Evolutionary conservation across 1,284 basidiomycete genomes (phyloP), one percentile per base, ranked within the genome.

Genomic region (Cerrena zonata): DNA sequence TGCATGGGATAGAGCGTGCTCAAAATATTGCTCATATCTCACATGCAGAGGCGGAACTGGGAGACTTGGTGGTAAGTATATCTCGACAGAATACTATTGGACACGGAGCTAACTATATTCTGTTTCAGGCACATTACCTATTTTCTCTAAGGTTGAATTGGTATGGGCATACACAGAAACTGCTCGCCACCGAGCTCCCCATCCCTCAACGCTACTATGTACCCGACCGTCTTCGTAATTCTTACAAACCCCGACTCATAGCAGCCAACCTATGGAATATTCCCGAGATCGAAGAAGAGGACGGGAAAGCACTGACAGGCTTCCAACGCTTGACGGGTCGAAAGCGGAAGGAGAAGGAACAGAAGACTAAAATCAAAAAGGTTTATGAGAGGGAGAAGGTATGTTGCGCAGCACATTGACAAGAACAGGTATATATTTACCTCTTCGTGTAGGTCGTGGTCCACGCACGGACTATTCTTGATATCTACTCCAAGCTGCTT

Each of bases 151-250:
- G 76, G 34, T 69, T 70, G 36, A 91, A 91, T 57, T 90, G 84
- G 75, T 67, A 62, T 55, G 68, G 69, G 10, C 58, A 85, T 46
- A 84, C 77, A 2, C 74, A 74, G 45, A 76, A 75, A 2, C 65
- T 73, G 0, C 67, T 89, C 25, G 77, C 74, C 1, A 73, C 76
- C 12, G 65, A 81, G 55, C 78, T 87, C 50, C 74, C 80, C 13
- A 52, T 84, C 2, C 88, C 86, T 1, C 84, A 86, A 56, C 75
- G 79, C 4, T 89, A 88, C 61, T 91, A 84, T 58, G 76, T 88
- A 2, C 83, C 87, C 0, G 61, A 65, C 5, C 77, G 86, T 15
- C 74, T 90, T 41, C 77, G 86, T 24, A 70, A 76, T 24, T 64
- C 72, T 7, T 76, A 83, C 55, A 72, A 67, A 53, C 70, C 76